Evolutionary conservation across 1,284 basidiomycete species (phyloP).

Genomic region (Clitocybe nebularis): DNA sequence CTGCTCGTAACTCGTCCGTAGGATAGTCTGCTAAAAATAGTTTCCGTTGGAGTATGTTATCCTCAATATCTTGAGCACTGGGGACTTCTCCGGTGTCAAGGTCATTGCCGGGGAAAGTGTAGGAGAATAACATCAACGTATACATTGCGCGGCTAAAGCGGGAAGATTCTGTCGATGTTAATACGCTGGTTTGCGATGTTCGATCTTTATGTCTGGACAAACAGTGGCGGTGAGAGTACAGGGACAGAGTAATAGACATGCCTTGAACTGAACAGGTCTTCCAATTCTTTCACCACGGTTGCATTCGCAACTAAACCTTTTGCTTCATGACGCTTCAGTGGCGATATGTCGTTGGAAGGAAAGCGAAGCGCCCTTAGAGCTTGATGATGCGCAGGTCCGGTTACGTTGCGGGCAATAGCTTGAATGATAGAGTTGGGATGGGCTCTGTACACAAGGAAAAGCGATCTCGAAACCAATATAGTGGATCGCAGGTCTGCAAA

Average conservation of each 20-base stretch:
- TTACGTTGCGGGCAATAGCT: constrained; percentile 7
- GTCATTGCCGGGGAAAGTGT: constrained; percentile 6
- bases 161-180: constrained; percentile 12
- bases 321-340: not conserved
- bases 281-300: not conserved
- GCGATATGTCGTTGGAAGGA: not conserved
- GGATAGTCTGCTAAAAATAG: constrained; percentile 20
- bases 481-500: constrained; percentile 15
- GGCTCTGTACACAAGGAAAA: constrained; percentile 14
- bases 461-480: constrained; percentile 14
- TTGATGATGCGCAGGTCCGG: constrained; percentile 12
- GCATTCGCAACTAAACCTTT: not conserved
- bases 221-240: not conserved
- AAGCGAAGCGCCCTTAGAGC: constrained; percentile 10
- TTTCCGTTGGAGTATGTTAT: constrained; percentile 12
- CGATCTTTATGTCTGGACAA: constrained; percentile 4
- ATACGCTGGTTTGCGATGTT: constrained; percentile 5
- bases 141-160: constrained; percentile 15
- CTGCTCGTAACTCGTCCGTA: constrained; percentile 24
- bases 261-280: constrained; percentile 4
- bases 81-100: constrained; percentile 7
- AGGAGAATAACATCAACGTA: constrained; percentile 12
- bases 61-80: constrained; percentile 15
- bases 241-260: not conserved
- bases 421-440: constrained; percentile 7